Percentiles rank a stretch among this genome's conserved stretches.
phyloP scores from a whole-genome alignment of 805 yeast genomes.

The Kluyveromyces nonfermentans region DNA sequence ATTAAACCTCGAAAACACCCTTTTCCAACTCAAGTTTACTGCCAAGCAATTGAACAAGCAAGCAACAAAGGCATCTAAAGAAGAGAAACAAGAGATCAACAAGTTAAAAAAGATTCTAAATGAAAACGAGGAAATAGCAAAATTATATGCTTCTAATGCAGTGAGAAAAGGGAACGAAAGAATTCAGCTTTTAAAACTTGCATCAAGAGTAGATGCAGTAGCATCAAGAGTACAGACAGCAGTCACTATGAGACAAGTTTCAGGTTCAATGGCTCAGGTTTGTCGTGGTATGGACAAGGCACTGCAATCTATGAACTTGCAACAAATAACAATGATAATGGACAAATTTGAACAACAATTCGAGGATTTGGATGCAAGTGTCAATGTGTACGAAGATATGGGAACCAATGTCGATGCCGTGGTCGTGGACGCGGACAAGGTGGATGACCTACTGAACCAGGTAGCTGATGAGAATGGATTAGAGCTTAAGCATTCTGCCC shows the following conservation, averaged over 20 bases:
- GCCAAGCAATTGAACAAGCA: conserved; percentile 89
- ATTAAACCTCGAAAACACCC: conserved; percentile 28
- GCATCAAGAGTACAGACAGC: conserved; percentile 96
- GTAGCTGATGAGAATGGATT: conserved; percentile 97
- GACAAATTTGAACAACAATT: conserved; percentile 94
- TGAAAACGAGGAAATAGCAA: conserved; percentile 71
- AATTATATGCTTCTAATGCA: conserved; percentile 90
- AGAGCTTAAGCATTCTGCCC: conserved; percentile 78
- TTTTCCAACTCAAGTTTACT: conserved; percentile 53
- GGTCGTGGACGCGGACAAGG: conserved; percentile 91
- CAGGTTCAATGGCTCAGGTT: conserved; percentile 88
- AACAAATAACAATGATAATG: conserved; percentile 87
- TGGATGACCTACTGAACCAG: conserved; percentile 78
- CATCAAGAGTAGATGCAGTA: conserved; percentile 91
- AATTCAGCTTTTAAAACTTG: conserved; percentile 66
- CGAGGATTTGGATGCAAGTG: conserved; percentile 89
- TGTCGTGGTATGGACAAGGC: conserved; percentile 96
- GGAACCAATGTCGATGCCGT: conserved; percentile 83
- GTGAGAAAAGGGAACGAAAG: conserved; percentile 85
- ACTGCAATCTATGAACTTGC: conserved; percentile 89
- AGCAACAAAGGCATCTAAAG: conserved; percentile 84
- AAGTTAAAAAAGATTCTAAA: conserved; percentile 61
- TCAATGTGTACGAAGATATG: conserved; percentile 86
- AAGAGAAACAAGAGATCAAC: conserved; percentile 76
- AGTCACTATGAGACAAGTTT: conserved; percentile 92